Evolutionary conservation across 225 moss, liverwort and hornwort species (phyloP), one percentile per base, ranked within the genome.

Genomic region (Pleurozium schreberi): DNA sequence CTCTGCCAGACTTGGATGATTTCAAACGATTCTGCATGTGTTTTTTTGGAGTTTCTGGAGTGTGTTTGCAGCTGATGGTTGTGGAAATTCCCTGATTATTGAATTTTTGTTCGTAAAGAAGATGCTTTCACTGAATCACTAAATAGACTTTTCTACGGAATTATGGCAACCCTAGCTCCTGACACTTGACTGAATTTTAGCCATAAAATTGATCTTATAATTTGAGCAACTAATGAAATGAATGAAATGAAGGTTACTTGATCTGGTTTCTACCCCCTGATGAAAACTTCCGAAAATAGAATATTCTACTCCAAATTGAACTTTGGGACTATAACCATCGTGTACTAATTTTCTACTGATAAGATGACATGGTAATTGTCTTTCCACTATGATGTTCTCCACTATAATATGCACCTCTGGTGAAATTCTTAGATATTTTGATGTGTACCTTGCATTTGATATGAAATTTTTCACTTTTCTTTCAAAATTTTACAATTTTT

Each of bases 401-500:
- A 20, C 13, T 50, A 5, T 5, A 50, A 50, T 34, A 5, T 50
- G 50, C 20, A 50, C 12, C 4, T 31, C 5, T 4, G 50, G 33
- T 75, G 75, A 34, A 34, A 75, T 75, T 75, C 49, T 12, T 11
- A 75, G 34, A 33, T 33, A 4, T 74, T 31, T 19, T 8, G 9
- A 18, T 16, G 4, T 75, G 4, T 8, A 33, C 2, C 12, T 50
- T 20, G 33, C 8, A 75, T 50, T 45, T 73, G 73, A 73, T 47
- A 74, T 18, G 15, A 45, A 1, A 6, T 28, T 73, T 73, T 18
- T 10, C 1, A 5, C 5, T 71, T 43, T 71, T 17, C 4, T 8
- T 9, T 15, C 0, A 27, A 0, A 43, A 71, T 15, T 43, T 27
- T 2, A 16, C 2, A 27, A 1, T 26, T 16, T 9, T 10, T 71